Conservation (phyloP, 2,329 filamentous ascomycete species). For the Fusarium penzigii region DNA sequence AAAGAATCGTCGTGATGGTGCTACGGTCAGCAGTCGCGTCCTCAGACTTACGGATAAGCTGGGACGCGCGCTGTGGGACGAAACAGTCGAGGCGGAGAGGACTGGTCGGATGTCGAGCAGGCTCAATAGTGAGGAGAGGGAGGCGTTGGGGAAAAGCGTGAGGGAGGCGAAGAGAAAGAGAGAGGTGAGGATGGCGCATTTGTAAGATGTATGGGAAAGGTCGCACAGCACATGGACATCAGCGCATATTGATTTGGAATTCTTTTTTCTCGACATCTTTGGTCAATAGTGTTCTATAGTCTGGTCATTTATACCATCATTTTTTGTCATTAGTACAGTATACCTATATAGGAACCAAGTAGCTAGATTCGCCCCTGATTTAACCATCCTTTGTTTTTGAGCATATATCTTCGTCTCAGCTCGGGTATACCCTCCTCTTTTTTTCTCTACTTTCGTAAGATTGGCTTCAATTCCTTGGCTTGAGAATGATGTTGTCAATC, state of each 20-base stretch:
- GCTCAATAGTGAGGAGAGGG: constrained; percentile 53
- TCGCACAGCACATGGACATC: constrained; percentile 8
- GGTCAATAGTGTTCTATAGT: background rate
- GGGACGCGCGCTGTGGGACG: constrained; percentile 68
- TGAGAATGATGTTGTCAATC: constrained; percentile 89
- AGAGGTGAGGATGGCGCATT: constrained; percentile 52
- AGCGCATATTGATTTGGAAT: background rate
- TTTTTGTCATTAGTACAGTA: background rate
- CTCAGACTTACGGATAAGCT: constrained; percentile 74
- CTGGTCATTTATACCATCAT: background rate
- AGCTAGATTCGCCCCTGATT: background rate
- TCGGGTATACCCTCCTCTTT: constrained; percentile 18
- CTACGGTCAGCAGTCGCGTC: constrained; percentile 82
- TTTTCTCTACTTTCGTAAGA: constrained; percentile 7
- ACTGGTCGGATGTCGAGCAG: constrained; percentile 41
- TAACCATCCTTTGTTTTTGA: constrained; percentile 5
- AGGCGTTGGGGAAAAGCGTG: constrained; percentile 43
- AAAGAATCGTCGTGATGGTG: constrained; percentile 93
- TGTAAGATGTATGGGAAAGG: constrained; percentile 36
- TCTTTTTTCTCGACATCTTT: background rate
- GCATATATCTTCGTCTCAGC: constrained; percentile 7
- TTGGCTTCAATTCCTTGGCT: constrained; percentile 35
- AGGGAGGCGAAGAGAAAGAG: constrained; percentile 50
- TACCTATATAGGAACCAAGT: constrained; percentile 8
- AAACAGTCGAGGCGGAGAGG: constrained; percentile 44